A percentile compares a stretch with the other conserved stretches of the same genome.
Conservation (phyloP, 768 basidiomycete genomes). For the Tylopilus felleus region DNA sequence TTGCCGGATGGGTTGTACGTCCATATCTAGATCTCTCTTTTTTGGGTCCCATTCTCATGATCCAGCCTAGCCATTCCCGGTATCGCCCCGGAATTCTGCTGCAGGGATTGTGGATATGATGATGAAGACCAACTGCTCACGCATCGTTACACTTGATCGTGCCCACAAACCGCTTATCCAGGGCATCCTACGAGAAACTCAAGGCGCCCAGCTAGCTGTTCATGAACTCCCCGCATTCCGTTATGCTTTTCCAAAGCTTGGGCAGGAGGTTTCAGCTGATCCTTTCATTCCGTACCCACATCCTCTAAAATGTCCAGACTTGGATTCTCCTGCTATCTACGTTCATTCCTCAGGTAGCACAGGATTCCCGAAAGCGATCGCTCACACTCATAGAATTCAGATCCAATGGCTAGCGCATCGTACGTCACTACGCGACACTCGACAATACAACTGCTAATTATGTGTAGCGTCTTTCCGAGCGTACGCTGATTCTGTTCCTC, state of each 20-base stretch:
- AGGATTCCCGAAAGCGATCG: slow-evolving; percentile 47
- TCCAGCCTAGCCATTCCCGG: slow-evolving; percentile 31
- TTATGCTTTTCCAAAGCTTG: slow-evolving; percentile 41
- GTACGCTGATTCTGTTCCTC: slow-evolving; percentile 6
- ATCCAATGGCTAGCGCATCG: slow-evolving; percentile 35
- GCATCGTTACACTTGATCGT: slow-evolving; percentile 17
- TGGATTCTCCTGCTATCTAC: slow-evolving; percentile 40
- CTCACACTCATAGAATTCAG: slow-evolving; percentile 32
- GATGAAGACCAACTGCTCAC: slow-evolving; percentile 18
- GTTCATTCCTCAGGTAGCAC: slow-evolving; percentile 51
- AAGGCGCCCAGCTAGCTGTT: slow-evolving; percentile 2
- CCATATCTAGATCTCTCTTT: slow-evolving; percentile 24
- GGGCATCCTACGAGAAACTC: neutral
- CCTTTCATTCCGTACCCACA: slow-evolving; percentile 19
- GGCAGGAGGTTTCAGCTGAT: slow-evolving; percentile 26
- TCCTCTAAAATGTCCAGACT: slow-evolving; percentile 12
- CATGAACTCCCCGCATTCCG: slow-evolving; percentile 19
- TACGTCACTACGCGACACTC: slow-evolving; percentile 17
- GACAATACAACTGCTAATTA: neutral
- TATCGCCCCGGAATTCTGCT: slow-evolving; percentile 41
- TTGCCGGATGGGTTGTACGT: slow-evolving; percentile 37
- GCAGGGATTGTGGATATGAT: slow-evolving; percentile 34
- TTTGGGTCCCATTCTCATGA: slow-evolving; percentile 22
- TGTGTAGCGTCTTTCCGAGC: slow-evolving; percentile 1
- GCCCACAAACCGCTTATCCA: slow-evolving; percentile 18